phyloP scores from a whole-genome alignment of 345 rosid species.

The Chamaenerion angustifolium region DNA sequence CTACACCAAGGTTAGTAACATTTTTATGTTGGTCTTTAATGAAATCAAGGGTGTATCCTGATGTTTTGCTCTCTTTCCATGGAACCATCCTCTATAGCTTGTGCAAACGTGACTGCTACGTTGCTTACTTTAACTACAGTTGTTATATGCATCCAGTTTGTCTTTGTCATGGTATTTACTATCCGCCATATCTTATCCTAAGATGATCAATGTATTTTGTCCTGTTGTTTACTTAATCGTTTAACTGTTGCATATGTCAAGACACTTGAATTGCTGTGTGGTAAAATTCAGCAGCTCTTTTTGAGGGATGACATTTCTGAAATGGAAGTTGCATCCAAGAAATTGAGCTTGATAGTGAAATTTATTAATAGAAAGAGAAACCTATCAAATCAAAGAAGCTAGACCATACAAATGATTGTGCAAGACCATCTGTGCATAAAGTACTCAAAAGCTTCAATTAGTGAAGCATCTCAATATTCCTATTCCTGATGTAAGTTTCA shows the following conservation, averaged over 20 bases:
- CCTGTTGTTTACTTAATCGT: conserved; percentile 2
- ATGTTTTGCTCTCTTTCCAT: conserved; percentile 1
- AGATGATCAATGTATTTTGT: too few relatives aligned
- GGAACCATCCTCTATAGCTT: conserved; percentile 7
- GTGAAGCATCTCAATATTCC: conserved; percentile 25
- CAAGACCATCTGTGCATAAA: too few relatives aligned
- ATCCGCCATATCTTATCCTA: conserved; percentile 49
- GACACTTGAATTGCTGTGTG: conserved; percentile 58
- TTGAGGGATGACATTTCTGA: conserved; percentile 57
- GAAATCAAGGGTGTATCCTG: conserved; percentile 5
- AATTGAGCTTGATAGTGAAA: conserved; percentile 15
- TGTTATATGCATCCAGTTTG: conserved; percentile 7
- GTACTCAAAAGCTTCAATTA: conserved; percentile 12
- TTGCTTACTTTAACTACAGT: conserved; percentile 5
- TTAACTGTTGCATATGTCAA: conserved; percentile 31
- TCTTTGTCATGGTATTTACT: conserved; percentile 22
- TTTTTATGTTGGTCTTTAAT: conserved; percentile 8
- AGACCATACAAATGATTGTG: too few relatives aligned
- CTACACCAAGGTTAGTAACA: too few relatives aligned
- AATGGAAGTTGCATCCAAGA: conserved; percentile 79
- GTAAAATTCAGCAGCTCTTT: conserved; percentile 43
- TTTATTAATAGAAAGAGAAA: conserved; percentile 6
- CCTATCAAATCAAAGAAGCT: background rate
- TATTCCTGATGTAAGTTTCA: conserved; percentile 37
- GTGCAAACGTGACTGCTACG: conserved; percentile 9